Evolutionary conservation across 768 basidiomycete genomes (phyloP).

Genomic region (Boletus sp.): DNA sequence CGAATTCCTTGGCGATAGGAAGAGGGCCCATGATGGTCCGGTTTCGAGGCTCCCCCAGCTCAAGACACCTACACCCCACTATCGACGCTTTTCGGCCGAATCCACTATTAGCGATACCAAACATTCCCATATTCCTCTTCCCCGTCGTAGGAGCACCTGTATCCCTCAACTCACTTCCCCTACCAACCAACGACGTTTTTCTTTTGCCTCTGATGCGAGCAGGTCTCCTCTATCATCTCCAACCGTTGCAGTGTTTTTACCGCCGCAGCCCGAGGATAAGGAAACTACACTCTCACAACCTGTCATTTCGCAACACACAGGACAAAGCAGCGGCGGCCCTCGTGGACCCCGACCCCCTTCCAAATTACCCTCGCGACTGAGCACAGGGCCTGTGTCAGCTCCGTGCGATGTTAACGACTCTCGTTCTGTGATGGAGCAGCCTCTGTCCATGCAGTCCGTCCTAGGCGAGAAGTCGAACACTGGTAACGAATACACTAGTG

Average conservation of each 20-base stretch:
- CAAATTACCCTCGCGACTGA: slow-evolving; percentile 32
- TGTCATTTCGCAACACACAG: slow-evolving; percentile 9
- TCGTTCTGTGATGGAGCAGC: not conserved
- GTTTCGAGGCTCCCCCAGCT: slow-evolving; percentile 32
- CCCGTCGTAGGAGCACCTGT: slow-evolving; percentile 11
- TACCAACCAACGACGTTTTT: slow-evolving; percentile 8
- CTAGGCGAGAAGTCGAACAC: slow-evolving; percentile 18
- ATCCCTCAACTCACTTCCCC: slow-evolving; percentile 14
- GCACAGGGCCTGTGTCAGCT: slow-evolving; percentile 16
- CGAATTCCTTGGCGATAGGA: slow-evolving; percentile 56
- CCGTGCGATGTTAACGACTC: slow-evolving; percentile 1
- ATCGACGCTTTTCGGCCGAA: slow-evolving; percentile 25
- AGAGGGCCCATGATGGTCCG: slow-evolving; percentile 37
- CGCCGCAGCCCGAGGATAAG: not conserved
- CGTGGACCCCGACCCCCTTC: slow-evolving; percentile 42
- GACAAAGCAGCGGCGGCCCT: slow-evolving; percentile 35
- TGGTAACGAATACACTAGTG: slow-evolving; percentile 1
- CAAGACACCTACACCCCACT: slow-evolving; percentile 19
- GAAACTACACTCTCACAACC: not conserved
- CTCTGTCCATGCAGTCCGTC: not conserved
- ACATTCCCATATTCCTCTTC: slow-evolving; percentile 13
- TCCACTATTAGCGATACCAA: slow-evolving; percentile 25
- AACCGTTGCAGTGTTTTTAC: not conserved
- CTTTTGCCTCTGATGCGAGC: slow-evolving; percentile 12
- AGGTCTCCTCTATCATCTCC: slow-evolving; percentile 8